A percentile compares a stretch with the other conserved stretches of the same genome.
Evolutionary conservation across 2,329 filamentous ascomycete species (phyloP).

Genomic region (Polytolypa hystricis): DNA sequence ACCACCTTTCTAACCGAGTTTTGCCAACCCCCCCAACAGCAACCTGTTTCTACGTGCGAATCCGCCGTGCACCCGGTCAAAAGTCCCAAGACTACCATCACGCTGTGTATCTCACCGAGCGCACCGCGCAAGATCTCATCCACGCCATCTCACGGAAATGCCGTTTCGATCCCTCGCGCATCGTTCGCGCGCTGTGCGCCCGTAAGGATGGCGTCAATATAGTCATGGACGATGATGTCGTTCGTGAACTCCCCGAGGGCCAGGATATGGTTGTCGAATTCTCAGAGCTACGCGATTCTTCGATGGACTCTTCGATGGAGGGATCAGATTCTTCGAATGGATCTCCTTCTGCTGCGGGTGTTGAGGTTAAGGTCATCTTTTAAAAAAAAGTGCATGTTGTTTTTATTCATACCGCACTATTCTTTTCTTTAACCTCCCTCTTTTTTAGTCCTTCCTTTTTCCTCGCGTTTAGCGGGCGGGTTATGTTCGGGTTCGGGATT

Average conservation of each 20-base stretch:
- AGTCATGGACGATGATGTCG: constrained; percentile 81
- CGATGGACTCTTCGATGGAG: constrained; percentile 11
- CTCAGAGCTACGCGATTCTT: constrained; percentile 47
- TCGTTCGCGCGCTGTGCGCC: constrained; percentile 61
- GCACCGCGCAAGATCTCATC: constrained; percentile 64
- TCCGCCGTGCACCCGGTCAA: constrained; percentile 40
- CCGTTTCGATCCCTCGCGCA: constrained; percentile 59
- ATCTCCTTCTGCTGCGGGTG: constrained; percentile 6
- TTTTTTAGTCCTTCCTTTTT: constrained; percentile 8
- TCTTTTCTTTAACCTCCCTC: neutral
- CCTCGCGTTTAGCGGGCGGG: constrained; percentile 12
- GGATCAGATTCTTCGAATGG: constrained; percentile 5
- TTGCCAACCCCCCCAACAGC: constrained; percentile 43
- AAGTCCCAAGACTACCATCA: constrained; percentile 56
- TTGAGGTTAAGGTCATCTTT: constrained; percentile 11
- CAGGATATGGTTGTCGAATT: constrained; percentile 74
- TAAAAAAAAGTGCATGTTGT: constrained; percentile 3
- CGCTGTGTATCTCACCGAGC: constrained; percentile 73
- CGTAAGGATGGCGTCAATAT: constrained; percentile 67
- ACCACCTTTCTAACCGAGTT: neutral
- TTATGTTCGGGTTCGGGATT: no score
- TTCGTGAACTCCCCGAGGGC: constrained; percentile 72
- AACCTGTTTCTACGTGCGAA: constrained; percentile 77
- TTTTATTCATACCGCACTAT: no score
- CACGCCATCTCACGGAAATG: constrained; percentile 66